Base-by-base conservation (phyloP, 1,284 basidiomycete species). In the Cryptococcus deneoformans region DNA sequence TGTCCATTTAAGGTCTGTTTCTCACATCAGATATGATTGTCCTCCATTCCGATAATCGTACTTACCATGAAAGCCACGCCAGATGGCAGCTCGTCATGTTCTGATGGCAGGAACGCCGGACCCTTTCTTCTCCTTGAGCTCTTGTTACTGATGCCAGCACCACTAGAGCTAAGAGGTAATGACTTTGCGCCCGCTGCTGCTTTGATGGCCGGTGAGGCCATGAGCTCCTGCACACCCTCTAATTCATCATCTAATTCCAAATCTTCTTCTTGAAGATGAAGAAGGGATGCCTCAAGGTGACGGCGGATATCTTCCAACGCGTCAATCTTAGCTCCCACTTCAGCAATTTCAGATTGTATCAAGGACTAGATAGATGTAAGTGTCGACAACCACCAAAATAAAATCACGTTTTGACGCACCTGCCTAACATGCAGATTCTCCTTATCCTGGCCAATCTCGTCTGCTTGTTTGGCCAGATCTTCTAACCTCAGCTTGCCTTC, bases 11-110 rank as follows among this genome's bases (percentile, higher is more conserved):
- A 81, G 3, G 91, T 91, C 90, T 93, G 66, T 0, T 7, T 24
- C 54, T 38, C 8, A 29, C 29, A 29, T 29, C 29, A 29, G 29
- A 29, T 29, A 29, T 29, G 16, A 29, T 38, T 44, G 51, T 38
- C 36, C 14, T 35, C 14, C 34, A n/a, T 43, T 10, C 5, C 34
- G 10, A 52, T 10, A 10, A 29, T 39, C 14, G 24, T 3, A 60
- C 77, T 62, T 75, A 90, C 90, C 93, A 99, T 97, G 79, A 99
- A 99, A 5, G 95, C 95, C 4, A 98, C 86, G 3, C 91, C 92
- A 6, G 87, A 85, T 5, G 95, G 96, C 55, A 99, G 81, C 56
- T 97, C 92, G 68, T 96, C 92, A 67, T 99, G 96, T 75, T 99
- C 96, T 12, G 92, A 95, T 1, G 95, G 95, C 58, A 99, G 78